Base-by-base conservation (phyloP, 129 eudicot genomes). In the Escallonia rubra region DNA sequence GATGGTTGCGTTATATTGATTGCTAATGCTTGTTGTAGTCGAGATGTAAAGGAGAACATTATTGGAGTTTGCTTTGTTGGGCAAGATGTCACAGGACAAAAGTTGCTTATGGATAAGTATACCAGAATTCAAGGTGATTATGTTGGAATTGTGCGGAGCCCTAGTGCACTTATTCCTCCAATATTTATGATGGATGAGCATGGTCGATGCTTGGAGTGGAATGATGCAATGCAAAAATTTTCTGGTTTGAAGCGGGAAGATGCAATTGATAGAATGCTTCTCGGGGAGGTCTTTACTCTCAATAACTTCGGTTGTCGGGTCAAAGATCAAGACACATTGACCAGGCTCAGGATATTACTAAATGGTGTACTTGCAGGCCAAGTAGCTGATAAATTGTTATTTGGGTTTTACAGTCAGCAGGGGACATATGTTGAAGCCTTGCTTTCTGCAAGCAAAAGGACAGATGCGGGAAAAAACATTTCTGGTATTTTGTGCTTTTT, bases 11-110 rank as follows among this genome's bases (percentile, higher is more conserved):
- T 90, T 46, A 82, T 74, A 72, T 65, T 86, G 15, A 82, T 90
- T 34, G 80, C 86, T 51, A 90, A 84, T 70, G 90, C 97, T 6
- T 90, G 97, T 76, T 87, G 91, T 74, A 90, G 90, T 79, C 86
- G 85, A 54, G 97, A 90, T 65, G 43, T 82, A 47, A 74, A 76
- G 59, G 85, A 72, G 73, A 67, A 64, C 34, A 78, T 90, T 63
- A 77, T 82, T 7, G 95, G 95, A 16, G 87, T 82, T 75, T 87
- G 95, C 87, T 90, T 90, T 60, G 73, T 90, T 5, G 97, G 97
- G 65, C 89, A 90, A 71, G 95, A 90, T 82, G 54, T 90, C 71
- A 87, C 91, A 11, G 80, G 76, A 10, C 79, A 84, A 69, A 87
- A 72, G 74, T 42, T 78, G 68, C 85, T 90, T 47, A 68, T 79